Conservation (phyloP, 805 yeast species). For the Barnettozyma vustinii region DNA sequence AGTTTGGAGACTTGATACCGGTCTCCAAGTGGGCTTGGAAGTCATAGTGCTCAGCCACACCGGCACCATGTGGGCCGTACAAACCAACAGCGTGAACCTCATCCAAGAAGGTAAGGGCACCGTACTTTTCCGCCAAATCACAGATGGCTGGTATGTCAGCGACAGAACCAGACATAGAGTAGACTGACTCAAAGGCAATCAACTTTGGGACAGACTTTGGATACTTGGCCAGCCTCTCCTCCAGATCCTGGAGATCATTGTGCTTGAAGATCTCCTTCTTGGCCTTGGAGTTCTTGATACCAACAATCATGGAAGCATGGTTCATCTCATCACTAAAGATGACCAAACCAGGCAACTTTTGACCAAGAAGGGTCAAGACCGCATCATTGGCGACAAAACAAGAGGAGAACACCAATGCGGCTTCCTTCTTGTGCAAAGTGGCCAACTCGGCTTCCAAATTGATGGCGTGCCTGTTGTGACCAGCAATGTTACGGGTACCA, state of each 20-base stretch:
- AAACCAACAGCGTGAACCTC: conserved; percentile 99
- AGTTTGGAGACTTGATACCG: conserved; percentile 52
- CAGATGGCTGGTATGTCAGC: conserved; percentile 91
- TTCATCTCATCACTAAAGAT: conserved; percentile 89
- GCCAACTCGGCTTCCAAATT: conserved; percentile 83
- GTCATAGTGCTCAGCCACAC: conserved; percentile 96
- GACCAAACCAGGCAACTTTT: conserved; percentile 82
- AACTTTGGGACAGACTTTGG: conserved; percentile 89
- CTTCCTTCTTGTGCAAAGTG: conserved; percentile 88
- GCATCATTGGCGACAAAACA: conserved; percentile 98
- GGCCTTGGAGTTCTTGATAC: conserved; percentile 86
- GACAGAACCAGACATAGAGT: conserved; percentile 97
- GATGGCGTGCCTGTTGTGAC: conserved; percentile 90
- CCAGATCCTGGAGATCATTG: conserved; percentile 81
- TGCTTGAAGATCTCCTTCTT: conserved; percentile 88
- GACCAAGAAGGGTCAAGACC: conserved; percentile 83
- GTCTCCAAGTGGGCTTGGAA: conserved; percentile 72
- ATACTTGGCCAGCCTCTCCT: conserved; percentile 65
- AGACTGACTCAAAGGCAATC: conserved; percentile 95
- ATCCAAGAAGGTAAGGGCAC: conserved; percentile 93
- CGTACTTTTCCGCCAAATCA: conserved; percentile 94
- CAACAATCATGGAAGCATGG: conserved; percentile 98
- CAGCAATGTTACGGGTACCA: conserved; percentile 98
- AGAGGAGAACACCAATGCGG: conserved; percentile 90
- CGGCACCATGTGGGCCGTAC: conserved; percentile 99